Conservation (phyloP, 192 early-diverging fungal species). For the Physocladia obscura region DNA sequence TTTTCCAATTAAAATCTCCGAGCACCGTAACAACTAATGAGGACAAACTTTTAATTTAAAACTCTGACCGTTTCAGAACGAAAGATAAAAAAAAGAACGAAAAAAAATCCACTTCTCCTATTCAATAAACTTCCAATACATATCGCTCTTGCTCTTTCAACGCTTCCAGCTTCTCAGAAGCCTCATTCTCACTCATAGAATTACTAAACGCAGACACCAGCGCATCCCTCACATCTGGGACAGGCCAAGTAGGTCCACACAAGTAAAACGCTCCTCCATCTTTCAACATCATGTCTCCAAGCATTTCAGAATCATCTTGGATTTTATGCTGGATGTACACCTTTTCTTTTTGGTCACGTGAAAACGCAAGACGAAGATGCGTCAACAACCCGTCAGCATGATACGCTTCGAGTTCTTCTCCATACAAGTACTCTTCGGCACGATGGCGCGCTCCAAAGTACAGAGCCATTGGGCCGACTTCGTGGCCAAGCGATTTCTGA, state of each 20-base stretch:
- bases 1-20: no score
- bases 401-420: conserved; percentile 95
- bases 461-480: conserved; percentile 91
- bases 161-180: conserved; percentile 75
- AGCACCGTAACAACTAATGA: no score
- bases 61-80: no score
- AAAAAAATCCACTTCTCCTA: no score
- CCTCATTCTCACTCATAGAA: conserved; percentile 59
- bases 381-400: conserved; percentile 85
- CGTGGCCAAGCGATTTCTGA: conserved; percentile 69
- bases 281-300: conserved; percentile 74
- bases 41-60: no score
- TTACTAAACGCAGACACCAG: conserved; percentile 74
- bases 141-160: conserved; percentile 92
- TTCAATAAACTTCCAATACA: conserved; percentile 78
- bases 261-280: conserved; percentile 87
- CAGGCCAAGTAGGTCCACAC: conserved; percentile 94
- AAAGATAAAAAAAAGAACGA: no score
- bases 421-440: conserved; percentile 91
- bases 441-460: conserved; percentile 97
- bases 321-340: conserved; percentile 97
- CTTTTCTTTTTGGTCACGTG: conserved; percentile 90
- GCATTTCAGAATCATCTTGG: conserved; percentile 74
- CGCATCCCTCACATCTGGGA: conserved; percentile 91
- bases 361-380: conserved; percentile 87